Conservation (phyloP, 139 green algal species). For the Trebouxia sp. region DNA sequence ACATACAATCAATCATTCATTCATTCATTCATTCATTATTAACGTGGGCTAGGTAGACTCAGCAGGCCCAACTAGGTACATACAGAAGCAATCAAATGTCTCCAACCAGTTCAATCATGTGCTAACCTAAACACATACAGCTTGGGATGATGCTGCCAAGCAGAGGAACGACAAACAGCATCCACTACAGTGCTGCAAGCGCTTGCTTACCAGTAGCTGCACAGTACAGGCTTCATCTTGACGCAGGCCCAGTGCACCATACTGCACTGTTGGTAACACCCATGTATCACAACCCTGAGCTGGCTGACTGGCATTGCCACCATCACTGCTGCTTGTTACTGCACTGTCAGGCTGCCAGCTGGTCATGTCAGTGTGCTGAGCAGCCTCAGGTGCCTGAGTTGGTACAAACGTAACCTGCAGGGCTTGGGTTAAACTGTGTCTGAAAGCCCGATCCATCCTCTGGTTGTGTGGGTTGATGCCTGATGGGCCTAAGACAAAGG, state of each 20-base stretch:
- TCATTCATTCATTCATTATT: too few relatives aligned
- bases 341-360: not conserved
- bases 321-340: too few relatives aligned
- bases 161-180: too few relatives aligned
- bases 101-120: too few relatives aligned
- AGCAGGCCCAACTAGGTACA: too few relatives aligned
- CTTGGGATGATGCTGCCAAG: too few relatives aligned
- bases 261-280: constrained; percentile 53
- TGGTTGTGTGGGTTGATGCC: not conserved
- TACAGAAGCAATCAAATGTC: too few relatives aligned
- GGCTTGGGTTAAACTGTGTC: constrained; percentile 3
- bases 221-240: constrained; percentile 51
- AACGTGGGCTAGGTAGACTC: too few relatives aligned
- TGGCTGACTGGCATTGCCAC: not conserved
- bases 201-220: too few relatives aligned
- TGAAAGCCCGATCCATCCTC: not conserved
- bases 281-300: constrained; percentile 39
- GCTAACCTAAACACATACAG: too few relatives aligned
- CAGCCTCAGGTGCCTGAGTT: not conserved
- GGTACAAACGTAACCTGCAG: not conserved
- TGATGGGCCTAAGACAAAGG: not conserved
- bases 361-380: not conserved
- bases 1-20: too few relatives aligned
- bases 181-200: too few relatives aligned
- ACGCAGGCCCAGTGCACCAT: constrained; percentile 44